Percentiles rank a stretch among this genome's conserved stretches.
phyloP scores from a whole-genome alignment of 164 flowering plant genomes.

The Chimonanthus praecox region DNA sequence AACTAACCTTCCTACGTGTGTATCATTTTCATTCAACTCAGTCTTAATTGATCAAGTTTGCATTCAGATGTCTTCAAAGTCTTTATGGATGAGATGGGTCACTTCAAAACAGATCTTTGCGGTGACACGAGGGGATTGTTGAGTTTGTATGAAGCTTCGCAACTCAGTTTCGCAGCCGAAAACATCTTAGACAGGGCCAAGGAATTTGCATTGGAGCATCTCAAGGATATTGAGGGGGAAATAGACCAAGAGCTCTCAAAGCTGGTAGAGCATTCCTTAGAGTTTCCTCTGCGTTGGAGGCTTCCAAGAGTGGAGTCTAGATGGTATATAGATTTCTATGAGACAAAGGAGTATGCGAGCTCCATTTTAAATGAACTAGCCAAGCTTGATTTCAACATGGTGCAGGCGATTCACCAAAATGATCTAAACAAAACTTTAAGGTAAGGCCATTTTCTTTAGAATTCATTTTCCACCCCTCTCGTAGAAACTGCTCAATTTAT shows the following conservation, averaged over 20 bases:
- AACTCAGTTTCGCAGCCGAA: conserved; percentile 41
- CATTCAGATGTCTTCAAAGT: conserved; percentile 19
- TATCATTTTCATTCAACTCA: not conserved
- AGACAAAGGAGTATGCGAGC: not conserved
- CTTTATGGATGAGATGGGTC: conserved; percentile 28
- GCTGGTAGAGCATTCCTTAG: conserved; percentile 20
- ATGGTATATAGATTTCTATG: conserved; percentile 11
- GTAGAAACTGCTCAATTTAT: no score
- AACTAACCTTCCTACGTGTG: not conserved
- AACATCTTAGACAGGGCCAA: conserved; percentile 38
- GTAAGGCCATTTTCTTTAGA: not conserved
- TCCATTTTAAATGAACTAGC: conserved; percentile 1
- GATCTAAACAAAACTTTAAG: not conserved
- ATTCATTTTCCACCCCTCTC: no score
- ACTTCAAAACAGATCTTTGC: conserved; percentile 6
- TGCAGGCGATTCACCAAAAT: not conserved
- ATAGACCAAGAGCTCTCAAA: conserved; percentile 6
- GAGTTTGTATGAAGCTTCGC: conserved; percentile 34
- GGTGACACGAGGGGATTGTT: conserved; percentile 23
- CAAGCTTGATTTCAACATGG: conserved; percentile 6
- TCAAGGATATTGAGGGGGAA: conserved; percentile 4
- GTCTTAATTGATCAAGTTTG: not conserved
- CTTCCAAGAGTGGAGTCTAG: conserved; percentile 25
- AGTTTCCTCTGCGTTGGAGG: conserved; percentile 40
- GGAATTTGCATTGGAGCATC: conserved; percentile 21